Conservation (phyloP, 2,329 filamentous ascomycete genomes). For the Coniochaeta sp. region DNA sequence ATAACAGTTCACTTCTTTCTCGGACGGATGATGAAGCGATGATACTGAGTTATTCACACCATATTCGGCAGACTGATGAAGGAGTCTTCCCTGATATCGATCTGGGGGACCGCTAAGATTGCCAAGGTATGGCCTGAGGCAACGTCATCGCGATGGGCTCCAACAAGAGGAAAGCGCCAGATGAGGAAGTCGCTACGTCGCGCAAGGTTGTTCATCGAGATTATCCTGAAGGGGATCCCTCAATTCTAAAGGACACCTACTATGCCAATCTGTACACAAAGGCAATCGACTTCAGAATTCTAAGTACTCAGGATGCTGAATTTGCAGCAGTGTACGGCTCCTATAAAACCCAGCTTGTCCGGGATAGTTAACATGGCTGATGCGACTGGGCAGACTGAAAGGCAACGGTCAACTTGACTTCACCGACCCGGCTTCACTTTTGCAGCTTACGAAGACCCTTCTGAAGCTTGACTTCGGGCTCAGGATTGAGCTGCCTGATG, state of each 20-base stretch:
- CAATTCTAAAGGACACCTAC: conserved; percentile 12
- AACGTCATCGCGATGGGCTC: background rate
- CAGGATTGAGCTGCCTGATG: conserved; percentile 60
- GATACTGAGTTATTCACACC: background rate
- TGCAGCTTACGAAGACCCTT: conserved; percentile 75
- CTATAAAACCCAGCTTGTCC: background rate
- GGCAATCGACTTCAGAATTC: conserved; percentile 34
- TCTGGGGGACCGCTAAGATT: too few species aligned
- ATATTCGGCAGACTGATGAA: background rate
- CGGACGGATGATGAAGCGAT: too few species aligned
- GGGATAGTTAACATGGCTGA: background rate
- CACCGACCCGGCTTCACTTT: conserved; percentile 65
- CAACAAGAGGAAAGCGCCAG: conserved; percentile 13
- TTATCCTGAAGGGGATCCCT: background rate
- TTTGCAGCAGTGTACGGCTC: conserved; percentile 33
- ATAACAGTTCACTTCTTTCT: too few species aligned
- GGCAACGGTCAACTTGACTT: conserved; percentile 62
- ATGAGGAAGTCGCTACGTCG: conserved; percentile 1
- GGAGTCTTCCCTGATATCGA: background rate
- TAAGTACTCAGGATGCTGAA: conserved; percentile 31
- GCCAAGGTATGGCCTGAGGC: background rate
- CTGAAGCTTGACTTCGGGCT: conserved; percentile 71
- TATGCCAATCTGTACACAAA: conserved; percentile 32
- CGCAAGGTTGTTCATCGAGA: background rate
- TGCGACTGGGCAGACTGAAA: conserved; percentile 23